A percentile compares a stretch with the other conserved stretches of the same genome.
Evolutionary conservation across 306 rosid species (phyloP).

Genomic region (Amphicarpaea edgeworthii): DNA sequence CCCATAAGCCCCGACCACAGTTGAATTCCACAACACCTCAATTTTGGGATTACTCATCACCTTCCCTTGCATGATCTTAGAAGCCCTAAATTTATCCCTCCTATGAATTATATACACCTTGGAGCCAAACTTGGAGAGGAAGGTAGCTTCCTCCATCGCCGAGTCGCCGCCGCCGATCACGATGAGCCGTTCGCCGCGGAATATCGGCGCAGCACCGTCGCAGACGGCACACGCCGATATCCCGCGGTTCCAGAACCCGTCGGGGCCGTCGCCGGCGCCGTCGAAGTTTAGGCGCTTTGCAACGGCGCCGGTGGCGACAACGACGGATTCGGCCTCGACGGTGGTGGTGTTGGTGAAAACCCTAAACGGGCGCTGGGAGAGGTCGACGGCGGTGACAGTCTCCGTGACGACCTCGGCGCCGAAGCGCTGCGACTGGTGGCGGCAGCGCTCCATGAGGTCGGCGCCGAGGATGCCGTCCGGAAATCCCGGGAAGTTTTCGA

Average conservation of each 20-base stretch:
- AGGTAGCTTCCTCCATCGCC: constrained; percentile 92
- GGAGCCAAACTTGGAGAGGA: constrained; percentile 82
- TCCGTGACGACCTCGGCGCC: constrained; percentile 75
- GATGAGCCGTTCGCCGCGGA: constrained; percentile 65
- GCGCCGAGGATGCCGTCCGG: constrained; percentile 69
- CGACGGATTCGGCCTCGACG: constrained; percentile 60
- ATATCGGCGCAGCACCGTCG: constrained; percentile 89
- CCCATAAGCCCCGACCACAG: constrained; percentile 69
- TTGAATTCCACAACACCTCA: constrained; percentile 76
- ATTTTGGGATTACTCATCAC: constrained; percentile 74
- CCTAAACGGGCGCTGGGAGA: constrained; percentile 67
- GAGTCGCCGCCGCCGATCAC: constrained; percentile 93
- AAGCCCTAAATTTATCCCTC: constrained; percentile 74
- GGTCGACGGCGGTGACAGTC: constrained; percentile 72
- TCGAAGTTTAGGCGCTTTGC: constrained; percentile 69
- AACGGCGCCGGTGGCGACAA: constrained; percentile 84
- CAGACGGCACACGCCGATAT: constrained; percentile 89
- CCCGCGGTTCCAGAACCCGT: constrained; percentile 89
- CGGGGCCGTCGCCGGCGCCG: constrained; percentile 62
- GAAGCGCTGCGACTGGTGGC: constrained; percentile 70
- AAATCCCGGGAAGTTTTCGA: constrained; percentile 92
- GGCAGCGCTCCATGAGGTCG: constrained; percentile 81
- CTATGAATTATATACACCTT: constrained; percentile 78
- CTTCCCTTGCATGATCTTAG: constrained; percentile 81
- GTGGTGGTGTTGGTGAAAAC: constrained; percentile 61